Evolutionary conservation across 768 basidiomycete genomes (phyloP), one percentile per base, ranked within the genome.

Genomic region (Podaxis pistillaris): DNA sequence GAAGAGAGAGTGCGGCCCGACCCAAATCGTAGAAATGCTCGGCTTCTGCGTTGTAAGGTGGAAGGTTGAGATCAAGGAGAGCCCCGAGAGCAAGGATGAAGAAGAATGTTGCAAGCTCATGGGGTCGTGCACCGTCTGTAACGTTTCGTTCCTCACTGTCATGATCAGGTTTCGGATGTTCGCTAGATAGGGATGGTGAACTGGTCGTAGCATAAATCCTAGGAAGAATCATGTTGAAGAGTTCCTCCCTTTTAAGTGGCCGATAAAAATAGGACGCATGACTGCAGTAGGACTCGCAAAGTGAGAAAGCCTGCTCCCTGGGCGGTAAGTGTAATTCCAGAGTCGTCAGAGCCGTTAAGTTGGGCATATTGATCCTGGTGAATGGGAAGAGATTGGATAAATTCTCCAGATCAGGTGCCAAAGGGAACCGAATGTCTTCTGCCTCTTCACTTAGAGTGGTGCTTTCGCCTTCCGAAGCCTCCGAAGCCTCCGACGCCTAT

Each of bases 51-150:
- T 80, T 85, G 63, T 83, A 88, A 0, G 86, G 79, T 2, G 75
- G 65, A 4, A 81, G 73, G 28, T 75, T 73, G 26, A 85, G 70
- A 64, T 88, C 86, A 44, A 88, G 73, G n/a, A 88, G 73, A 6
- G 83, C 84, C 1, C 87, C 87, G 9, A 88, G 78, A 1, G 87
- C 84, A 49, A 89, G 80, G 22, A 87, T 66, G 71, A 88, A 86
- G 71, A 78, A 88, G 28, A 85, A 63, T 37, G 80, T 78, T 0
- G 85, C 81, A 26, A 88, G 77, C 8, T 78, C 76, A 69, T 86
- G 89, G 1, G 82, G 75, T 12, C 51, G 54, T 47, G 47, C 30
- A 12, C 33, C 19, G 9, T 59, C 53, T 44, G 40, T 44, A 33
- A 22, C 19, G 41, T 15, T 37, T 47, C 40, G 37, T 24, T 26